phyloP scores from a whole-genome alignment of 1,284 basidiomycete species.

The Exobasidium cylindrosporum region DNA sequence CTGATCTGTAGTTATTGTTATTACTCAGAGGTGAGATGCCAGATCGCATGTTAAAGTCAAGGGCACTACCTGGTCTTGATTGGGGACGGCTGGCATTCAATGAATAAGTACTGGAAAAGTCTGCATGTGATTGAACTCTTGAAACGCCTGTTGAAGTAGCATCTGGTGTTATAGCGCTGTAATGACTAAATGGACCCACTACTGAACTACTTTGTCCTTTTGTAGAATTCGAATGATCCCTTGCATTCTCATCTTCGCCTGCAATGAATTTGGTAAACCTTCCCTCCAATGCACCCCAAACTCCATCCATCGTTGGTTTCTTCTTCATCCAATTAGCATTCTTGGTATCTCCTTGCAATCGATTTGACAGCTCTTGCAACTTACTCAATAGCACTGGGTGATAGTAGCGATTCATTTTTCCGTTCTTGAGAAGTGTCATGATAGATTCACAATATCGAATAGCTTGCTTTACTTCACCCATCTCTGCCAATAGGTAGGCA shows the following conservation, averaged over 20 bases:
- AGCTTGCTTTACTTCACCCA: conserved; percentile 52
- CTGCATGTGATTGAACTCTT: conserved; percentile 47
- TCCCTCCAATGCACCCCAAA: conserved; percentile 91
- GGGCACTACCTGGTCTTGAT: conserved; percentile 34
- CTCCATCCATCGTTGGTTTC: conserved; percentile 84
- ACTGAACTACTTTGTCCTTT: not conserved
- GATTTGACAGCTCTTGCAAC: conserved; percentile 75
- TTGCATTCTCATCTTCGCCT: conserved; percentile 56
- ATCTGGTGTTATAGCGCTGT: conserved; percentile 84
- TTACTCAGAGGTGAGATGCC: not conserved
- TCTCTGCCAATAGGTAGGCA: conserved; percentile 68
- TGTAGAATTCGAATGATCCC: conserved; percentile 10
- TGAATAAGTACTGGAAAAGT: conserved; percentile 33
- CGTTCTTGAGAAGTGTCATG: conserved; percentile 64
- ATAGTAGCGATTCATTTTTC: conserved; percentile 68
- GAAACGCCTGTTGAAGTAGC: conserved; percentile 52
- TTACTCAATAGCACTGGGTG: conserved; percentile 70
- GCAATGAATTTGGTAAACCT: conserved; percentile 93
- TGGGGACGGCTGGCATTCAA: conserved; percentile 25
- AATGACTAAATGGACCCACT: conserved; percentile 85
- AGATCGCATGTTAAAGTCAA: conserved; percentile 22
- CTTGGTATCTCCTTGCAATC: conserved; percentile 58
- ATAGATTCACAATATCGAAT: conserved; percentile 84
- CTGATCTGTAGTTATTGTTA: not conserved
- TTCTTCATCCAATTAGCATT: conserved; percentile 62